phyloP scores from a whole-genome alignment of 139 green algal species.

The Gonium pectorale region DNA sequence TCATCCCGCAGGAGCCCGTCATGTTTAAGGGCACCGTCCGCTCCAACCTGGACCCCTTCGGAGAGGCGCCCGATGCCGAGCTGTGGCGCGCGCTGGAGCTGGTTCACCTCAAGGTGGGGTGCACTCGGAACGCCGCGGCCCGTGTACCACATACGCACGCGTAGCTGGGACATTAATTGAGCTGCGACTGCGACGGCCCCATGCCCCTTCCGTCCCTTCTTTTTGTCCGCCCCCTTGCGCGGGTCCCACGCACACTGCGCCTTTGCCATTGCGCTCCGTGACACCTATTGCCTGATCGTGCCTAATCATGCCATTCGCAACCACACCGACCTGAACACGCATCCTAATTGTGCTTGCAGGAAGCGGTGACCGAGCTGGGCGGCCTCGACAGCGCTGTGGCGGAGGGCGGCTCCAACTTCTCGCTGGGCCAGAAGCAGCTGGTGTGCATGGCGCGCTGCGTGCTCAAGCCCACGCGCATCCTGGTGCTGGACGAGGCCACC shows the following conservation, averaged over 20 bases:
- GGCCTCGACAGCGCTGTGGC: slow-evolving; percentile 82
- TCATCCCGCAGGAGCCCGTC: slow-evolving; percentile 94
- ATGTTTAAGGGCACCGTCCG: slow-evolving; percentile 93
- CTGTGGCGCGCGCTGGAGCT: slow-evolving; percentile 76
- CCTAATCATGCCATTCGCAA: not conserved
- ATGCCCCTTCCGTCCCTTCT: too few species aligned
- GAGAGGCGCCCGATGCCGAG: slow-evolving; percentile 66
- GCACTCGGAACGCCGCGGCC: too few species aligned
- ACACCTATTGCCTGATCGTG: too few species aligned
- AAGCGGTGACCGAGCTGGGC: slow-evolving; percentile 62
- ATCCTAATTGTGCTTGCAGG: too few species aligned
- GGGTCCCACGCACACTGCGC: too few species aligned
- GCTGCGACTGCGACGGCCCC: too few species aligned
- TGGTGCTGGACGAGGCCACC: slow-evolving; percentile 88
- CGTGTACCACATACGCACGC: too few species aligned
- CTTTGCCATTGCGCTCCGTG: too few species aligned
- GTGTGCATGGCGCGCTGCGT: slow-evolving; percentile 86
- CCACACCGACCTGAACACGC: slow-evolving; percentile 49
- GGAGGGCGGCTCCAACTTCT: slow-evolving; percentile 93
- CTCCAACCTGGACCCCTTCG: slow-evolving; percentile 91
- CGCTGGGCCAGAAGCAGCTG: slow-evolving; percentile 93
- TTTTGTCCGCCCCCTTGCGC: too few species aligned
- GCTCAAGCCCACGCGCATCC: slow-evolving; percentile 67
- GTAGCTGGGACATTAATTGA: too few species aligned
- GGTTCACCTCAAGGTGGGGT: slow-evolving; percentile 44